Conservation (phyloP, 202 grass and related monocot genomes). For the Setaria italica region DNA sequence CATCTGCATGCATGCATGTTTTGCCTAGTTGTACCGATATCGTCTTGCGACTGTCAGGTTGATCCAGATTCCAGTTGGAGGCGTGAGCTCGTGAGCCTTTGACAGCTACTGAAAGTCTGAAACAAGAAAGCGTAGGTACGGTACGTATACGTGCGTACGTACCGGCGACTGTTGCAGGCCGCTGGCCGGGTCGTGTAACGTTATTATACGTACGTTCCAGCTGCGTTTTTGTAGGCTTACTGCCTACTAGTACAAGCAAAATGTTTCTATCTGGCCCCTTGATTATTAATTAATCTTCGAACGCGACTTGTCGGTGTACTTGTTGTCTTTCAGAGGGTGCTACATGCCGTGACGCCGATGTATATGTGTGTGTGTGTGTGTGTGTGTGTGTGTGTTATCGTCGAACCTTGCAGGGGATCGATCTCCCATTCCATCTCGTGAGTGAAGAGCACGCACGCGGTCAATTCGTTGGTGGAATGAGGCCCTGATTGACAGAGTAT, state of each 20-base stretch:
- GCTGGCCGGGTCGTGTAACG: not conserved
- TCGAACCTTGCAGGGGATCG: not conserved
- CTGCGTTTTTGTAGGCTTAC: not conserved
- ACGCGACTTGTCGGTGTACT: slow-evolving; percentile 1
- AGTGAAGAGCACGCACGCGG: not conserved
- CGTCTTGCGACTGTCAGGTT: slow-evolving; percentile 35
- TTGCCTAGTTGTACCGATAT: not conserved
- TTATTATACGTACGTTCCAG: not conserved
- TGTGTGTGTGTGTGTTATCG: not conserved
- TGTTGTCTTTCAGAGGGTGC: not conserved
- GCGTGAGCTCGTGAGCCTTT: not conserved
- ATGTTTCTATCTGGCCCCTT: not conserved
- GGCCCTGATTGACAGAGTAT: not conserved
- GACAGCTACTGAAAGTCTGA: slow-evolving; percentile 25
- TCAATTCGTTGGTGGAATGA: not conserved
- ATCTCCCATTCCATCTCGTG: slow-evolving; percentile 4
- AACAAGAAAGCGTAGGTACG: slow-evolving; percentile 14
- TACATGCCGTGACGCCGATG: not conserved
- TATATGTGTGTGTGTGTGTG: too few species aligned
- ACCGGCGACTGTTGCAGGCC: not conserved
- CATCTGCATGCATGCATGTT: not conserved
- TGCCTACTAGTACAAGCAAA: not conserved
- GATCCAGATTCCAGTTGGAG: slow-evolving; percentile 21
- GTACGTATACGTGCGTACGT: not conserved
- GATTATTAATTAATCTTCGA: not conserved